Conservation (phyloP, 2,329 filamentous ascomycete genomes). For the Colletotrichum echinochloae region DNA sequence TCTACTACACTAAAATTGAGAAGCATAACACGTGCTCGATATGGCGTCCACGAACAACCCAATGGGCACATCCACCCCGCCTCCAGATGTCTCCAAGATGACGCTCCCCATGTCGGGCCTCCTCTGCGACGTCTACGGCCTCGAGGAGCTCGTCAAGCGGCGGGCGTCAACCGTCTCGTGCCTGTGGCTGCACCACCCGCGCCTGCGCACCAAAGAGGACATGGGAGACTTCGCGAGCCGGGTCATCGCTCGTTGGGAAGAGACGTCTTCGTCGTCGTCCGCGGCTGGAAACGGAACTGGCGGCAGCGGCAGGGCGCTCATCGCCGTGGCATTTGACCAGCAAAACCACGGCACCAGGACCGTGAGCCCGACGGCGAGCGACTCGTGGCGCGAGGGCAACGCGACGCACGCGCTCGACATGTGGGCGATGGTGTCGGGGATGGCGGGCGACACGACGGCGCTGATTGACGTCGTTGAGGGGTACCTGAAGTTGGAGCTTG, state of each 20-base stretch:
- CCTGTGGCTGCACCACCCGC: constrained; percentile 92
- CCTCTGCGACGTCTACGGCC: constrained; percentile 82
- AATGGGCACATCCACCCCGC: constrained; percentile 49
- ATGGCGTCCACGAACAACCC: constrained; percentile 45
- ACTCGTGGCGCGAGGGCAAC: constrained; percentile 84
- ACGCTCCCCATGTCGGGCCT: constrained; percentile 83
- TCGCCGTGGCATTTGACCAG: constrained; percentile 90
- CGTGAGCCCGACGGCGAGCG: constrained; percentile 76
- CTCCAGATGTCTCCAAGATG: constrained; percentile 69
- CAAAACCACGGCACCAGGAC: constrained; percentile 87
- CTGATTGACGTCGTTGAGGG: constrained; percentile 83
- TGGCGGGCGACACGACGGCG: constrained; percentile 78
- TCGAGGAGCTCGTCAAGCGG: constrained; percentile 72
- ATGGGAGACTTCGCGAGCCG: constrained; percentile 83
- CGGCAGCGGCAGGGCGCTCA: constrained; percentile 65
- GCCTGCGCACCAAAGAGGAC: constrained; percentile 74
- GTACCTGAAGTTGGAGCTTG: constrained; percentile 72
- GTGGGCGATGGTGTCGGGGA: constrained; percentile 81
- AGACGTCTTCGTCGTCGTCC: constrained; percentile 43
- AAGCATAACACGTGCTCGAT: neutral
- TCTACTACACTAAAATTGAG: neutral
- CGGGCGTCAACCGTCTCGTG: constrained; percentile 72
- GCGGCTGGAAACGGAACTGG: neutral
- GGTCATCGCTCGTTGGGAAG: constrained; percentile 73
- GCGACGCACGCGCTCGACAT: constrained; percentile 89